Conservation (phyloP, 208 protist genomes). For the Wallacemonas sp. region DNA sequence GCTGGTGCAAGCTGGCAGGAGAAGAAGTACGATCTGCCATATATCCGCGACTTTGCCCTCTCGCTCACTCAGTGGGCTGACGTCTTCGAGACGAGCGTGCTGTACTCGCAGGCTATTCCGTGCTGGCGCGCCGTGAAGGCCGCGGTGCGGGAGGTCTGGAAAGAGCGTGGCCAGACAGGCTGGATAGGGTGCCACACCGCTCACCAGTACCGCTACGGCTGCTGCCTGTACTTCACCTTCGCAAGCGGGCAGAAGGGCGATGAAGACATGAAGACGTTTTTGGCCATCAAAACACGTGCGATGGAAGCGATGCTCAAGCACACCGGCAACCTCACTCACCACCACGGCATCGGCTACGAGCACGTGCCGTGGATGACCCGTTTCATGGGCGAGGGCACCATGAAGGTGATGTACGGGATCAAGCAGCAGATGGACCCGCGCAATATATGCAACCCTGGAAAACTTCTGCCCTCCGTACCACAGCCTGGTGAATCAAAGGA, state of each 20-base stretch:
- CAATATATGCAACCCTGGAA: constrained; percentile 92
- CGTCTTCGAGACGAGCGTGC: constrained; percentile 91
- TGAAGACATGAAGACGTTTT: constrained; percentile 88
- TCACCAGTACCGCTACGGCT: constrained; percentile 91
- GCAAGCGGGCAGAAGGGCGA: constrained; percentile 81
- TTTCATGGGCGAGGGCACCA: constrained; percentile 64
- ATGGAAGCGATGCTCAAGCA: constrained; percentile 87
- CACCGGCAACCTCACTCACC: constrained; percentile 87
- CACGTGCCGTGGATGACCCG: constrained; percentile 93
- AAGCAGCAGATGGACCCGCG: constrained; percentile 87
- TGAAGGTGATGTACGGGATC: constrained; percentile 73
- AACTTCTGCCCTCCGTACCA: constrained; percentile 73
- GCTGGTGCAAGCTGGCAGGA: constrained; percentile 88
- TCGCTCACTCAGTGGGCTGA: constrained; percentile 86
- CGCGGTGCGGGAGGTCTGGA: constrained; percentile 78
- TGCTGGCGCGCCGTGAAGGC: constrained; percentile 92
- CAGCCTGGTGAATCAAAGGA: constrained; percentile 41
- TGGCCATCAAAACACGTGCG: constrained; percentile 84
- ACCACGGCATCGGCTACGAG: constrained; percentile 93
- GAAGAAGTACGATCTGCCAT: constrained; percentile 94
- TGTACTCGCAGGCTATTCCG: constrained; percentile 81
- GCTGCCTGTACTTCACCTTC: constrained; percentile 94
- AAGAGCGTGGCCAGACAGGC: constrained; percentile 69
- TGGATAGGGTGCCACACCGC: constrained; percentile 93
- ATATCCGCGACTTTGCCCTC: constrained; percentile 89